These are phyloP conservation scores for Lipomyces sp. DNA, from an alignment of 805 yeast species.

Conservation along the genomic window DNA sequence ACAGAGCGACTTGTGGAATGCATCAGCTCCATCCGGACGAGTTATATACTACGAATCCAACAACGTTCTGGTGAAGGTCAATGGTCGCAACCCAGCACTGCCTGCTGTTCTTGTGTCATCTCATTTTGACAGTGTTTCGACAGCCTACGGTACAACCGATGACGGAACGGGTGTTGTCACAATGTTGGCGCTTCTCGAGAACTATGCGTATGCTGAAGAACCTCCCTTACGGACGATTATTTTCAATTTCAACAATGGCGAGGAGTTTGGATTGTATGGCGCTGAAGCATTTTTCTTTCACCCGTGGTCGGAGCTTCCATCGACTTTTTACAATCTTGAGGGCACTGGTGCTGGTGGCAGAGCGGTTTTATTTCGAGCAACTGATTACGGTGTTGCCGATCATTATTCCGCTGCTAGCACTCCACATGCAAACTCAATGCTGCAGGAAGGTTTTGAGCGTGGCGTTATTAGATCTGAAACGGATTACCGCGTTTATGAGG, in stretches of 20 bases:
- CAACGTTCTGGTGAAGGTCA: constrained; percentile 74
- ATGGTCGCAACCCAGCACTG: constrained; percentile 62
- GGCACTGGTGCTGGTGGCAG: constrained; percentile 95
- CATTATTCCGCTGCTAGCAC: constrained; percentile 54
- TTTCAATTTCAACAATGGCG: constrained; percentile 86
- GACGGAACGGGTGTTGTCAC: constrained; percentile 90
- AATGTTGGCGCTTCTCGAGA: constrained; percentile 68
- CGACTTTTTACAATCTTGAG: constrained; percentile 78
- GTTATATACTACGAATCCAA: constrained; percentile 81
- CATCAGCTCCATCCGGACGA: constrained; percentile 49
- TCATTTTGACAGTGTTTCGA: constrained; percentile 87
- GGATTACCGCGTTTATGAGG: constrained; percentile 74
- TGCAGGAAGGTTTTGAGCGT: constrained; percentile 82
- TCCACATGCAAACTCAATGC: constrained; percentile 80
- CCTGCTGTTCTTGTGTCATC: constrained; percentile 80
- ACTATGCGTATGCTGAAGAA: constrained; percentile 46
- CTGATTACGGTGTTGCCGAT: constrained; percentile 60
- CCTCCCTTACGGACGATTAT: constrained; percentile 72
- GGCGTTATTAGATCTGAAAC: constrained; percentile 79
- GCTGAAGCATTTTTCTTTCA: constrained; percentile 76
- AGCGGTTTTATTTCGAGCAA: constrained; percentile 77
- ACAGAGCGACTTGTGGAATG: constrained; percentile 50
- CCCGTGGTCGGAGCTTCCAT: constrained; percentile 68
- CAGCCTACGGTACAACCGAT: constrained; percentile 86
- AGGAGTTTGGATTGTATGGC: constrained; percentile 87